Evolutionary conservation across 306 rosid species (phyloP), one percentile per base, ranked within the genome.

Genomic region (Hippophae gyantsensis): DNA sequence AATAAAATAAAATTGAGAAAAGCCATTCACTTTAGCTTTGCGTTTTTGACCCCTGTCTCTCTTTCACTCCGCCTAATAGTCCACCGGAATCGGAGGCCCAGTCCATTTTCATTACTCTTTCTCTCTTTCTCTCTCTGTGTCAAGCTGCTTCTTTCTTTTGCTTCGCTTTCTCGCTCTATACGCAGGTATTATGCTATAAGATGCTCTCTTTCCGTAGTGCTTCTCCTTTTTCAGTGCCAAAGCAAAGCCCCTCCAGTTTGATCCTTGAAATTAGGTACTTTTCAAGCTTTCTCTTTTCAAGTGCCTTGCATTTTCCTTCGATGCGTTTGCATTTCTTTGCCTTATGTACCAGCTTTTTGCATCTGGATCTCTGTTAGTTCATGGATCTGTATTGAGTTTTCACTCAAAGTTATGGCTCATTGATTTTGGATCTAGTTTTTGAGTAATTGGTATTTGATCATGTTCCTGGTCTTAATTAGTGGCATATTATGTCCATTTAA

Each of bases 301-400:
- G 45, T 56, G 45, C 74, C 63, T 70, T 46, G 42, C 78, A 61
- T 78, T 74, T 47, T 66, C 58, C 66, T 65, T 68, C 69, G 57
- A 54, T 40, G 72, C 64, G 63, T 57, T 48, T 58, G 61, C 25
- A 13, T 69, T 48, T 43, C 42, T 52, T 57, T 56, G 10, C 54
- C 68, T 69, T 63, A 67, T 48, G 58, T 63, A 57, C 74, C 25
- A 25, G 53, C 64, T 57, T 80, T 73, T 69, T 49, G 70, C 82
- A 69, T 68, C 80, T 78, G 75, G 79, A 76, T 74, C 66, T 72
- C 70, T 72, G 38, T 74, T 65, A 72, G 68, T 58, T 69, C 66
- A 54, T 63, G 65, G 90, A 90, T 87, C 96, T 81, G 81, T 74
- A 11, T 67, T 74, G 73, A 70, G 74, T 59, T 82, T 78, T 66